Evolutionary conservation across 306 rosid species (phyloP).

Genomic region (Pterocarpus macrocarpus): DNA sequence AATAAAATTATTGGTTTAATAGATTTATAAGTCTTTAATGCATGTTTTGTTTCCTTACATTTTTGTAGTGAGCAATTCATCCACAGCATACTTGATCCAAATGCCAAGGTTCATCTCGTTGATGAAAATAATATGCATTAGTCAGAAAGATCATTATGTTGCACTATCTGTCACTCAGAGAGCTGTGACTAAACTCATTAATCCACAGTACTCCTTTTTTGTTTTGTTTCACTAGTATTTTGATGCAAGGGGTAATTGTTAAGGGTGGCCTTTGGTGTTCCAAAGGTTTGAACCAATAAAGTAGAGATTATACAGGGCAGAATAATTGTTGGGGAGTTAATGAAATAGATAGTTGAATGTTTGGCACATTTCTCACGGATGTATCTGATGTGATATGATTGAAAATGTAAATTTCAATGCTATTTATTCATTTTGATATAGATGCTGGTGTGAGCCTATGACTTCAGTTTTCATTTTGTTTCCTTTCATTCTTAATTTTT

Average conservation of each 20-base stretch:
- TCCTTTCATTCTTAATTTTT: not conserved
- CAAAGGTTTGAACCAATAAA: too few relatives aligned
- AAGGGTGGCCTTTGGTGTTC: too few relatives aligned
- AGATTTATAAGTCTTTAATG: not conserved
- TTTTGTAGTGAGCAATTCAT: constrained; percentile 70
- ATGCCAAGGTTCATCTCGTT: constrained; percentile 62
- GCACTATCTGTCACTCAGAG: too few relatives aligned
- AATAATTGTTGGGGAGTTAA: not conserved
- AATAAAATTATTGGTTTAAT: not conserved
- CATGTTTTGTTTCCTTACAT: not conserved
- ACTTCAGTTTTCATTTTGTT: not conserved
- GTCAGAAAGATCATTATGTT: not conserved
- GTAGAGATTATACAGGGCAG: too few relatives aligned
- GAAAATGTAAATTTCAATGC: constrained; percentile 22
- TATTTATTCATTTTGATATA: not conserved
- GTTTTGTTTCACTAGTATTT: too few relatives aligned
- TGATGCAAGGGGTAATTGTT: too few relatives aligned
- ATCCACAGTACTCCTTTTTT: too few relatives aligned
- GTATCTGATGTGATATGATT: constrained; percentile 15
- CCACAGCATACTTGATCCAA: constrained; percentile 63
- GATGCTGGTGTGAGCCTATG: not conserved
- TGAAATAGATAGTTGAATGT: not conserved
- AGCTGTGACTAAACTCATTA: too few relatives aligned
- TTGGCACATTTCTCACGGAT: constrained; percentile 9
- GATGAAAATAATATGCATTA: constrained; percentile 1